Evolutionary conservation across 768 basidiomycete species (phyloP).

Genomic region (Auriscalpium microsporum): DNA sequence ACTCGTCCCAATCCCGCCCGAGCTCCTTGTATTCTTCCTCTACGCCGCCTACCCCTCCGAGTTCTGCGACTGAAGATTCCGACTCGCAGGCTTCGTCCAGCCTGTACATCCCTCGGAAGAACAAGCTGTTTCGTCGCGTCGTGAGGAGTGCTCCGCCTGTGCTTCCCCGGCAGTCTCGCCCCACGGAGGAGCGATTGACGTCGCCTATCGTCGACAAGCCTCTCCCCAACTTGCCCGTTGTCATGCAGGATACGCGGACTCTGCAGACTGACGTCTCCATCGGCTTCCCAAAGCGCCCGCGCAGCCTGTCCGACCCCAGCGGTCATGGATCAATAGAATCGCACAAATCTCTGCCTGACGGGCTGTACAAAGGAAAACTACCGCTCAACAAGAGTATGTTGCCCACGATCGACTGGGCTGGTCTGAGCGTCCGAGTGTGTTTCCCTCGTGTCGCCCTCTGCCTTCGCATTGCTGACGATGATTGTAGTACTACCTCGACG

Average conservation of each 20-base stretch:
- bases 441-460: neutral
- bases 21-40: conserved; percentile 23
- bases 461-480: neutral
- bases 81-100: conserved; percentile 16
- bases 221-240: conserved; percentile 19
- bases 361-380: conserved; percentile 54
- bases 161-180: conserved; percentile 5
- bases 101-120: conserved; percentile 7
- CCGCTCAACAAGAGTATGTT: conserved; percentile 49
- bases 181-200: conserved; percentile 4
- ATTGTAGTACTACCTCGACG: conserved; percentile 61
- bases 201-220: conserved; percentile 16
- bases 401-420: conserved; percentile 58
- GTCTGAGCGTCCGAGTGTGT: conserved; percentile 59
- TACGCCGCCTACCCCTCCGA: conserved; percentile 39
- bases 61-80: conserved; percentile 31
- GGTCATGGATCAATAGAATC: conserved; percentile 39
- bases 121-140: conserved; percentile 25
- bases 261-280: conserved; percentile 46
- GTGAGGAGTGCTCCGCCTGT: conserved; percentile 20
- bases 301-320: conserved; percentile 30
- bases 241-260: conserved; percentile 32
- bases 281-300: conserved; percentile 66
- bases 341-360: conserved; percentile 51
- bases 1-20: conserved; percentile 31